A percentile compares a stretch with the other conserved stretches of the same genome.
These are phyloP conservation scores for Saprolegnia parasitica DNA, from an alignment of 352 stramenopile species.

Conservation along the genomic window DNA sequence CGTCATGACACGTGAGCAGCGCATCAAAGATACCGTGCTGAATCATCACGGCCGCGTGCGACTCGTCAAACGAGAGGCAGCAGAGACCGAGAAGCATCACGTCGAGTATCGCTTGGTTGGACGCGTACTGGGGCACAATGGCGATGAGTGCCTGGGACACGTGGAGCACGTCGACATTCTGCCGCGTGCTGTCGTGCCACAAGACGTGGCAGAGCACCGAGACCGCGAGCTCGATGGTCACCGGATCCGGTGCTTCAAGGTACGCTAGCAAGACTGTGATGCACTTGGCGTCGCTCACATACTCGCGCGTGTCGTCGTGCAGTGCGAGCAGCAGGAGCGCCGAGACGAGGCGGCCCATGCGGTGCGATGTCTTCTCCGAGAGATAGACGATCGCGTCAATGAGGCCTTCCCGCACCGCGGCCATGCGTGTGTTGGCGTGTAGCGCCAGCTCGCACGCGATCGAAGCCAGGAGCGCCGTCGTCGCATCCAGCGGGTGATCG, in stretches of 20 bases:
- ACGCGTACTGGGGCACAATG: conserved; percentile 23
- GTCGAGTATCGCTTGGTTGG: conserved; percentile 25
- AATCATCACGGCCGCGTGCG: conserved; percentile 51
- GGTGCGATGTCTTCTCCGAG: conserved; percentile 25
- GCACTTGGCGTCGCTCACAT: conserved; percentile 37
- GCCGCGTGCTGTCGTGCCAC: conserved; percentile 56
- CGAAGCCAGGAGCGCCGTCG: conserved; percentile 7
- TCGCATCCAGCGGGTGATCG: not conserved
- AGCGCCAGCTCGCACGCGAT: conserved; percentile 22
- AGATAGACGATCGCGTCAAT: conserved; percentile 12
- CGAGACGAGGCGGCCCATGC: conserved; percentile 36
- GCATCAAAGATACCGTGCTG: conserved; percentile 38
- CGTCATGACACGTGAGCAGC: conserved; percentile 36
- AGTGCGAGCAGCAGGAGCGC: conserved; percentile 56
- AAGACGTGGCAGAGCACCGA: conserved; percentile 49
- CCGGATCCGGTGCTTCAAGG: conserved; percentile 24
- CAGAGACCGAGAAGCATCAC: conserved; percentile 48
- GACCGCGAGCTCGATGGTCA: conserved; percentile 41
- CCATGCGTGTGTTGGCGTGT: conserved; percentile 9
- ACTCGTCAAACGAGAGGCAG: conserved; percentile 41
- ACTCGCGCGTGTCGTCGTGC: conserved; percentile 41
- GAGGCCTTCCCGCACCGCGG: conserved; percentile 16
- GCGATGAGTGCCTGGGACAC: conserved; percentile 38
- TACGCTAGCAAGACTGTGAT: conserved; percentile 41
- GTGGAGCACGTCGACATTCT: conserved; percentile 33